Base-by-base conservation (phyloP, 2,329 filamentous ascomycete species). In the Pseudogymnoascus sp. region DNA sequence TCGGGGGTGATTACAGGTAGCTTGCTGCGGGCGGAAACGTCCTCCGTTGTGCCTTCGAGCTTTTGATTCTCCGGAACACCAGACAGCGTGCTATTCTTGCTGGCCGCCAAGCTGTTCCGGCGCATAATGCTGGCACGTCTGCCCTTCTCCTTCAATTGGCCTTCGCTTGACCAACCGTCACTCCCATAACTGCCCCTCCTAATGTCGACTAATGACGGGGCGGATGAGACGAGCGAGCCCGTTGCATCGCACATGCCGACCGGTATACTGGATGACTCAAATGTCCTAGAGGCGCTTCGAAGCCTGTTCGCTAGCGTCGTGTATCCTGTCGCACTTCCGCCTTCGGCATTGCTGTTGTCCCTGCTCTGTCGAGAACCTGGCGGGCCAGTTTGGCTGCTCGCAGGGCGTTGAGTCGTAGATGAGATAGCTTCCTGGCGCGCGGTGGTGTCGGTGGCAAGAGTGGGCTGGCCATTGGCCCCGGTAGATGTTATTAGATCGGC, bases 181-280 rank as follows among this genome's bases (percentile, higher is more conserved):
- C 63, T 68, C 2, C 64, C 65, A 62, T 69, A 73, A 59, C 67
- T 70, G 7, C 72, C 72, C 66, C 69, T 65, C 59, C 72, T 69
- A 12, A 73, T 71, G 64, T 73, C 69, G 4, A 65, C 56, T 31
- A 73, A 46, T 6, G 71, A 68, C 65, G 71, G 71, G 37, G 71
- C 64, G n/a, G 65, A 64, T 3, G 71, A 69, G n/a, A 68, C 77
- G 61, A 82, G 75, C 33, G 76, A 74, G 38, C 78, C 76, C 0
- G 79, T 79, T 12, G 79, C 79, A 14, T 79, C 76, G 64, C 78
- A 76, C 68, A 83, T 81, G 10, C 80, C 79, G 56, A 74, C 74
- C 1, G 79, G 81, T 10, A 78, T 73, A 11, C 75, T 76, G 4
- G 81, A 82, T 56, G 79, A 75, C 62, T 76, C 75, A 64, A 83